Base-by-base conservation (phyloP, 371 early-diverging fungal genomes). In the Conidiobolus incongruus region DNA sequence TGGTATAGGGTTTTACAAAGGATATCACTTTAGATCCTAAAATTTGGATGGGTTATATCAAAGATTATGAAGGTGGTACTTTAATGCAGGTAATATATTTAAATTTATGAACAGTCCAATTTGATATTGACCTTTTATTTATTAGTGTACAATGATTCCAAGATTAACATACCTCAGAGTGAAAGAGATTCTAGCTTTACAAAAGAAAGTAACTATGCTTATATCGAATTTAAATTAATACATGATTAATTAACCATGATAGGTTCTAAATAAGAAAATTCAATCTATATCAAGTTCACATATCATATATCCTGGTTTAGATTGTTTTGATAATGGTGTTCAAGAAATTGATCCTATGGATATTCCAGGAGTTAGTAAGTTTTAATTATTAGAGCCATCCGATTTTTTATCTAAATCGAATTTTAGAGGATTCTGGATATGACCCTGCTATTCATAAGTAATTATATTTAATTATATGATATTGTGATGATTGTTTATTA, bases 21-120 rank as follows among this genome's bases (percentile, higher is more conserved):
- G 88, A 97, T 2, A 87, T 96, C 24, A 81, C 82, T 6, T 68
- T 98, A 52, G 90, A 92, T 43, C 77, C 78, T 52, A 55, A 72
- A 16, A 65, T 82, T 43, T 99, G 99, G 99, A 80, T 87, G 50
- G 98, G 98, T 0, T 90, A 87, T 55, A 98, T 99, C 51, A 99
- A 99, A 60, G 99, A 99, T 63, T 99, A 99, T 58, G 99, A 98
- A 52, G 99, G 99, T 2, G 98, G 97, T 29, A 98, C 97, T 2
- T 68, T 98, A 6, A 97, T 99, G 95, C 91, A 93, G 73, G 81
- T 75, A 64, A n/a, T n/a, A n/a, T n/a, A n/a, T n/a, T n/a, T n/a
- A n/a, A n/a, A n/a, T n/a, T n/a, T n/a, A n/a, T n/a, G n/a, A n/a
- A n/a, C n/a, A n/a, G n/a, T n/a, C n/a, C n/a, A n/a, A n/a, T n/a